Evolutionary conservation across 208 protist genomes (phyloP).

Genomic region (Acanthamoeba healyi): DNA sequence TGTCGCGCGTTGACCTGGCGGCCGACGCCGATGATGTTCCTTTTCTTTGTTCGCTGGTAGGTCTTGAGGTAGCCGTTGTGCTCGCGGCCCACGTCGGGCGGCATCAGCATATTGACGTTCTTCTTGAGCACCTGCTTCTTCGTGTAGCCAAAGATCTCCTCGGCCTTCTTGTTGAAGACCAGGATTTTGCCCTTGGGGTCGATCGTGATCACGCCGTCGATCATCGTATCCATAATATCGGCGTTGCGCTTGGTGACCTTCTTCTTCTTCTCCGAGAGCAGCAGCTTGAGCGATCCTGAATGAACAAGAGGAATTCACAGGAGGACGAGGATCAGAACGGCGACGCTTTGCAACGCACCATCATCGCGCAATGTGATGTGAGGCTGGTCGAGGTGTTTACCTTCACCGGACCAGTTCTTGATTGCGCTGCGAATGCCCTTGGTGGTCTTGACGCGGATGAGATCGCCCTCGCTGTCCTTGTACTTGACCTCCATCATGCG

Average conservation of each 20-base stretch:
- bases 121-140: slow-evolving; percentile 85
- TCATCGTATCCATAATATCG: slow-evolving; percentile 73
- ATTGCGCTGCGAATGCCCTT: slow-evolving; percentile 30
- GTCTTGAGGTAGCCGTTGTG: slow-evolving; percentile 86
- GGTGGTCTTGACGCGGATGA: slow-evolving; percentile 3
- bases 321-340: too few species aligned
- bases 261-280: slow-evolving; percentile 53
- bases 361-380: too few species aligned
- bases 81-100: slow-evolving; percentile 71
- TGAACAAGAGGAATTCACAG: neutral
- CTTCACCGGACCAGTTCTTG: slow-evolving; percentile 27
- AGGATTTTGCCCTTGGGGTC: slow-evolving; percentile 80
- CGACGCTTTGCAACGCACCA: too few species aligned
- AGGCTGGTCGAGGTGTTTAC: too few species aligned
- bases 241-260: slow-evolving; percentile 51
- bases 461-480: slow-evolving; percentile 58
- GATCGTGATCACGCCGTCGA: slow-evolving; percentile 78
- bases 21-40: slow-evolving; percentile 80
- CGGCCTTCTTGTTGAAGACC: slow-evolving; percentile 80
- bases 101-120: slow-evolving; percentile 88
- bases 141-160: slow-evolving; percentile 63
- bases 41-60: slow-evolving; percentile 82
- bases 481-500: slow-evolving; percentile 55
- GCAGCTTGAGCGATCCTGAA: slow-evolving; percentile 27
- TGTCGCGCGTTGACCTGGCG: slow-evolving; percentile 64